These are phyloP conservation scores for Schrenkiella parvula DNA, from an alignment of 345 rosid species.

Conservation along the genomic window DNA sequence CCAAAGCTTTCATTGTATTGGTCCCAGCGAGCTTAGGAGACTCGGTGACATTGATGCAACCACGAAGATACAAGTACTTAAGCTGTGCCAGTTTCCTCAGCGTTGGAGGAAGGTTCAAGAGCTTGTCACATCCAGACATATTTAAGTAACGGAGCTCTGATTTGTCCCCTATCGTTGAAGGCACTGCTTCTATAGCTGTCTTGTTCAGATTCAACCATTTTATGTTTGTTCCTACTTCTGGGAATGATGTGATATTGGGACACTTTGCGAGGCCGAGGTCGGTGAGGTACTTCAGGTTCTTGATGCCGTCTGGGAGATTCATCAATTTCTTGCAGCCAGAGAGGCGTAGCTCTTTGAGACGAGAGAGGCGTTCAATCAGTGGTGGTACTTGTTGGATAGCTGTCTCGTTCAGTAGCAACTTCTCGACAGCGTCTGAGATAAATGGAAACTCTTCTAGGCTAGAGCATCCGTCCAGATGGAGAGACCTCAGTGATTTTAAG, in stretches of 20 bases:
- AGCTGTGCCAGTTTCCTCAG: slow-evolving; percentile 12
- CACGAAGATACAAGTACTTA: slow-evolving; percentile 26
- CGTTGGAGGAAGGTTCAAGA: slow-evolving; percentile 18
- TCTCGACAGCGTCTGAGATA: slow-evolving; percentile 15
- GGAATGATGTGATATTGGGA: slow-evolving; percentile 18
- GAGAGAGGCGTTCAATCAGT: slow-evolving; percentile 20
- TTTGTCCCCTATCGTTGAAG: slow-evolving; percentile 12
- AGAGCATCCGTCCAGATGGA: slow-evolving; percentile 21
- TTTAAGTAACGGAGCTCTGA: slow-evolving; percentile 24
- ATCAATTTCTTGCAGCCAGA: slow-evolving; percentile 24
- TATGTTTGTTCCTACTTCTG: slow-evolving; percentile 21
- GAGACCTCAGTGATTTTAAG: slow-evolving; percentile 26
- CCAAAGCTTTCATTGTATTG: slow-evolving; percentile 22
- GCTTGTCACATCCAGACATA: slow-evolving; percentile 10
- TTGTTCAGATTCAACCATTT: slow-evolving; percentile 19
- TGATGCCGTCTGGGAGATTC: slow-evolving; percentile 25
- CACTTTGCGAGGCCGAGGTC: slow-evolving; percentile 23
- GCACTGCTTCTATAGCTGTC: slow-evolving; percentile 18
- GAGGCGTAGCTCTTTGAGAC: slow-evolving; percentile 17
- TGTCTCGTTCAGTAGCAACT: slow-evolving; percentile 5
- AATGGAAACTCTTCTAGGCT: slow-evolving; percentile 30
- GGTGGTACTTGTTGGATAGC: slow-evolving; percentile 15
- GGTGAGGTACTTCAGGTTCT: slow-evolving; percentile 5
- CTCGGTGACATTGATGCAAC: slow-evolving; percentile 16
- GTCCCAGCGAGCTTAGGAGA: slow-evolving; percentile 18